Evolutionary conservation across 2,329 filamentous ascomycete genomes (phyloP).

Genomic region (Bertia moriformis): DNA sequence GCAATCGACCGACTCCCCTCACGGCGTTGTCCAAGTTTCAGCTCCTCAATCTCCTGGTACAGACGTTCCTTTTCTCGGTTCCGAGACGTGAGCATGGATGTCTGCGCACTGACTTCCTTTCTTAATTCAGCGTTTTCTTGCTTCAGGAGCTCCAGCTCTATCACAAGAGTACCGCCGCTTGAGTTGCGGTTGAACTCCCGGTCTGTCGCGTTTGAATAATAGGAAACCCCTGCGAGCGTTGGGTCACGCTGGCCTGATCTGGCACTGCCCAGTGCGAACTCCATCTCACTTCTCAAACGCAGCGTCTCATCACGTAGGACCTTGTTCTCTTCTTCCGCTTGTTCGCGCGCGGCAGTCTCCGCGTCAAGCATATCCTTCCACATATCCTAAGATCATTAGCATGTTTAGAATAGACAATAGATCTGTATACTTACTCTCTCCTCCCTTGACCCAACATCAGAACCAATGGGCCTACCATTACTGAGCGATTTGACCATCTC

Average conservation of each 20-base stretch:
- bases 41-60: conserved; percentile 91
- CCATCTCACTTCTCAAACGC: conserved; percentile 46
- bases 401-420: background rate
- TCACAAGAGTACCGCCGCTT: conserved; percentile 63
- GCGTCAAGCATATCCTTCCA: conserved; percentile 92
- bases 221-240: conserved; percentile 32
- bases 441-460: conserved; percentile 29
- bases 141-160: conserved; percentile 60
- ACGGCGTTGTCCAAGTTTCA: conserved; percentile 75
- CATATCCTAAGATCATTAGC: conserved; percentile 47
- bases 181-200: conserved; percentile 41
- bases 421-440: conserved; percentile 33
- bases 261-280: conserved; percentile 33
- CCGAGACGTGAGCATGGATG: conserved; percentile 89
- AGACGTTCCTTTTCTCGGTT: conserved; percentile 89
- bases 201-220: conserved; percentile 32
- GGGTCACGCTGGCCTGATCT: conserved; percentile 31
- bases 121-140: conserved; percentile 87
- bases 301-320: conserved; percentile 73
- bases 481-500: conserved; percentile 48
- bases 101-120: conserved; percentile 85
- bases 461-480: conserved; percentile 28
- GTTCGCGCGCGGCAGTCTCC: conserved; percentile 76
- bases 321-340: conserved; percentile 78
- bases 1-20: conserved; percentile 47